phyloP scores from a whole-genome alignment of 345 rosid species.

The Salix arbutifolia region DNA sequence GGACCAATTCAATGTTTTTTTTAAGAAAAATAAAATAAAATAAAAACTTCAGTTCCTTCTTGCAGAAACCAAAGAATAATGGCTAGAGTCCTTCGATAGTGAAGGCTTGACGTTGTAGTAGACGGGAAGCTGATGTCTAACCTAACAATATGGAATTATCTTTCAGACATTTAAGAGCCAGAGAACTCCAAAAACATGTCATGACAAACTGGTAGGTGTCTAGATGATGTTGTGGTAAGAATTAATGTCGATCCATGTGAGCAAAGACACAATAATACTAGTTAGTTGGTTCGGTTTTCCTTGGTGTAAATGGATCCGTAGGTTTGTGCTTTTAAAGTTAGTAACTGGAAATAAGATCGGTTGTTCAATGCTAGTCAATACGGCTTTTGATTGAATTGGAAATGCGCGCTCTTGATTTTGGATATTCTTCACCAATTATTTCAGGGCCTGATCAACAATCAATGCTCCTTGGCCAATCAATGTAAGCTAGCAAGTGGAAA shows the following conservation, averaged over 20 bases:
- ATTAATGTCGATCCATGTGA: constrained; percentile 6
- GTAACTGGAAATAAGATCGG: neutral
- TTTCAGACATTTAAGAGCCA: neutral
- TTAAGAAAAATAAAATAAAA: too few relatives aligned
- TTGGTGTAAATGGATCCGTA: neutral
- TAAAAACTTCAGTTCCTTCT: neutral
- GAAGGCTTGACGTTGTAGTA: neutral
- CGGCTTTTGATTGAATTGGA: neutral
- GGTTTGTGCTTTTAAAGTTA: neutral
- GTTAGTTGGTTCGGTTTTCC: neutral
- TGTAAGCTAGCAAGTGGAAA: neutral
- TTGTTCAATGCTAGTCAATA: neutral
- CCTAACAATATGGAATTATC: neutral
- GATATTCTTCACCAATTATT: neutral
- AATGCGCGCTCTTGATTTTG: neutral
- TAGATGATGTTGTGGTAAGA: neutral
- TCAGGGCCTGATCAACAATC: neutral
- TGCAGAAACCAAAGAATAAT: neutral
- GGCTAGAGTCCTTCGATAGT: neutral
- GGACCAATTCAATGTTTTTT: neutral
- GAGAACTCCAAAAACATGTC: constrained; percentile 5
- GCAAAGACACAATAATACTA: neutral
- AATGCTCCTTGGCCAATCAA: neutral
- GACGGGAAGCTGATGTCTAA: constrained; percentile 3
- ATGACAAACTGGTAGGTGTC: constrained; percentile 12